Percentiles rank a stretch among this genome's conserved stretches.
phyloP scores from a whole-genome alignment of 768 basidiomycete genomes.

The Psilocybe cyanescens region DNA sequence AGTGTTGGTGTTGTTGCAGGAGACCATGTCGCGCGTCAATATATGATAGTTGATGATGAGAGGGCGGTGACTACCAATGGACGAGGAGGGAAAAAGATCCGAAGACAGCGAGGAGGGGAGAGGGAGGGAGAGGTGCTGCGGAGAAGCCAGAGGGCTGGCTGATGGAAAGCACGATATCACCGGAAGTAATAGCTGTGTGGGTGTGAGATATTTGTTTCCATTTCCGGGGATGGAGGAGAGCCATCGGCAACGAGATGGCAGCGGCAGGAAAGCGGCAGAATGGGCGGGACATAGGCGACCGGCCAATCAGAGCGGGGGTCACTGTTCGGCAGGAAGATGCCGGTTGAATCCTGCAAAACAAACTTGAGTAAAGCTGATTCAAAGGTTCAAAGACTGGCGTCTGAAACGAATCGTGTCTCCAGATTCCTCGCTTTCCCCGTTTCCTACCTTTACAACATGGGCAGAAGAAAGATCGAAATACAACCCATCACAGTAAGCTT shows the following conservation, averaged over 20 bases:
- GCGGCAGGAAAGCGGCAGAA: constrained; percentile 23
- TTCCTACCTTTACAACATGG: constrained; percentile 45
- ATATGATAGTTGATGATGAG: constrained; percentile 11
- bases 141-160: constrained; percentile 21
- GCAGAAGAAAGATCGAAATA: constrained; percentile 81
- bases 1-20: neutral
- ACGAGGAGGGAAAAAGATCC: constrained; percentile 20
- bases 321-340: constrained; percentile 20
- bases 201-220: constrained; percentile 22
- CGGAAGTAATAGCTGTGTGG: constrained; percentile 25
- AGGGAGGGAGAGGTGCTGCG: constrained; percentile 21
- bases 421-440: constrained; percentile 24
- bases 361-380: constrained; percentile 25
- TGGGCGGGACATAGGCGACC: constrained; percentile 14
- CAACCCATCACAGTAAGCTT: constrained; percentile 75
- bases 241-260: constrained; percentile 18
- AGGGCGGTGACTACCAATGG: constrained; percentile 4
- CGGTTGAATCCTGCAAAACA: constrained; percentile 25
- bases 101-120: constrained; percentile 22
- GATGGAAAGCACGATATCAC: constrained; percentile 25
- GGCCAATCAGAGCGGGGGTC: constrained; percentile 17
- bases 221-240: constrained; percentile 6
- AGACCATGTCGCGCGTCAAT: constrained; percentile 16
- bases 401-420: constrained; percentile 17
- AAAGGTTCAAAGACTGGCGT: constrained; percentile 27